Percentiles rank a stretch among this genome's conserved stretches.
Evolutionary conservation across 495 filamentous ascomycete species (phyloP).

Genomic region (Penicillium goetzii): DNA sequence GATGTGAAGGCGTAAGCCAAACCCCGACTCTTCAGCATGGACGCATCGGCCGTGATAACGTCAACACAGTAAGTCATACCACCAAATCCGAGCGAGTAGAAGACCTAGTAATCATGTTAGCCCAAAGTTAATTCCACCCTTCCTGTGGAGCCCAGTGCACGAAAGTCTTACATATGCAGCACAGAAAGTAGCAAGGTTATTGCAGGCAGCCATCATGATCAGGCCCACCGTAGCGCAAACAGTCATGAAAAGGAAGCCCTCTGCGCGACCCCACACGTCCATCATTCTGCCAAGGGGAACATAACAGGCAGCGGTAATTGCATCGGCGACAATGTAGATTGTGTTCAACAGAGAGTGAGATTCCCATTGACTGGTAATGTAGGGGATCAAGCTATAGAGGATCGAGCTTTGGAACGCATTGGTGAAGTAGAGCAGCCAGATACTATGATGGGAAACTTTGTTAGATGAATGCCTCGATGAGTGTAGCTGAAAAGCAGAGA

Average conservation of each 20-base stretch:
- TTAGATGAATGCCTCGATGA: slow-evolving; percentile 3
- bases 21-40: slow-evolving; percentile 59
- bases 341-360: slow-evolving; percentile 61
- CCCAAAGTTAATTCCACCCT: not conserved
- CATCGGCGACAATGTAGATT: slow-evolving; percentile 57
- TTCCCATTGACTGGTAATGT: slow-evolving; percentile 55
- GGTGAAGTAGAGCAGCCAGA: slow-evolving; percentile 53
- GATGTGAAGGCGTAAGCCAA: slow-evolving; percentile 60
- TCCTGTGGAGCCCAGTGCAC: not conserved
- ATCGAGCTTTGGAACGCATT: slow-evolving; percentile 47
- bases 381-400: slow-evolving; percentile 35
- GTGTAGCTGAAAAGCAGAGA: not conserved
- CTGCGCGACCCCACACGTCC: slow-evolving; percentile 65
- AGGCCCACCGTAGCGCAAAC: slow-evolving; percentile 43
- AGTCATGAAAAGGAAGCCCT: slow-evolving; percentile 55
- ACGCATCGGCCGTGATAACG: slow-evolving; percentile 64
- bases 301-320: slow-evolving; percentile 40
- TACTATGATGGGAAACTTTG: slow-evolving; percentile 31
- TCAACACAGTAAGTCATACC: slow-evolving; percentile 57
- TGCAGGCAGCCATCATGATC: slow-evolving; percentile 55
- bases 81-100: slow-evolving; percentile 57
- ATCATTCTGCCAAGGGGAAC: slow-evolving; percentile 69
- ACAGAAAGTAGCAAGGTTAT: slow-evolving; percentile 52
- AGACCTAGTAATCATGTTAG: slow-evolving; percentile 23
- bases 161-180: slow-evolving; percentile 47